Percentiles rank a stretch among this genome's conserved stretches.
Conservation (phyloP, 768 basidiomycete species). For the Naganishia randhawae region DNA sequence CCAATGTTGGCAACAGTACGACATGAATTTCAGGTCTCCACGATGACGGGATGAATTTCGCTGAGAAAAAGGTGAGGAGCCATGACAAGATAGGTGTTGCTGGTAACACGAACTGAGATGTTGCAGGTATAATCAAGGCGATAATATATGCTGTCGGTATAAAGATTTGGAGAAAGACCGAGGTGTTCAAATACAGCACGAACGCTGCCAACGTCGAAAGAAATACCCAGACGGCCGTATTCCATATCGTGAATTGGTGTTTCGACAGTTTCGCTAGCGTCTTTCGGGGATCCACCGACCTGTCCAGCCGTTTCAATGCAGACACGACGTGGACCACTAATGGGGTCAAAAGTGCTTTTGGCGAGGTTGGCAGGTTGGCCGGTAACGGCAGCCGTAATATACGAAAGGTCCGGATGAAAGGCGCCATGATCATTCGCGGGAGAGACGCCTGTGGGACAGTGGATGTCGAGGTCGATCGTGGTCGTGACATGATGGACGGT, state of each 20-base stretch:
- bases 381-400: constrained; percentile 30
- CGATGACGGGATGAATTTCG: constrained; percentile 72
- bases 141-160: constrained; percentile 69
- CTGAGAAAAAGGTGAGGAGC: constrained; percentile 80
- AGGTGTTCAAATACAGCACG: constrained; percentile 84
- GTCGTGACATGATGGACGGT: constrained; percentile 1
- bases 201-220: constrained; percentile 80
- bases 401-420: constrained; percentile 33
- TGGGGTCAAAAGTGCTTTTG: constrained; percentile 32
- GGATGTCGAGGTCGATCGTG: background rate
- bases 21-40: constrained; percentile 83
- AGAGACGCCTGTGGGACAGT: constrained; percentile 28
- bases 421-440: constrained; percentile 34
- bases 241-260: constrained; percentile 42
- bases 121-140: constrained; percentile 74
- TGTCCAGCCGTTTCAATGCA: constrained; percentile 43
- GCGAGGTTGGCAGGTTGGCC: constrained; percentile 31
- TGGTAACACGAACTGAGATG: constrained; percentile 81
- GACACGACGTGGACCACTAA: constrained; percentile 39
- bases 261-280: constrained; percentile 36
- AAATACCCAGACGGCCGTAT: constrained; percentile 67
- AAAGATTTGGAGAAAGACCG: constrained; percentile 58
- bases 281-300: constrained; percentile 39
- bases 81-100: constrained; percentile 82
- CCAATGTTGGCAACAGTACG: constrained; percentile 86